Base-by-base conservation (phyloP, 208 protist genomes). In the Leishmania tarentolae region DNA sequence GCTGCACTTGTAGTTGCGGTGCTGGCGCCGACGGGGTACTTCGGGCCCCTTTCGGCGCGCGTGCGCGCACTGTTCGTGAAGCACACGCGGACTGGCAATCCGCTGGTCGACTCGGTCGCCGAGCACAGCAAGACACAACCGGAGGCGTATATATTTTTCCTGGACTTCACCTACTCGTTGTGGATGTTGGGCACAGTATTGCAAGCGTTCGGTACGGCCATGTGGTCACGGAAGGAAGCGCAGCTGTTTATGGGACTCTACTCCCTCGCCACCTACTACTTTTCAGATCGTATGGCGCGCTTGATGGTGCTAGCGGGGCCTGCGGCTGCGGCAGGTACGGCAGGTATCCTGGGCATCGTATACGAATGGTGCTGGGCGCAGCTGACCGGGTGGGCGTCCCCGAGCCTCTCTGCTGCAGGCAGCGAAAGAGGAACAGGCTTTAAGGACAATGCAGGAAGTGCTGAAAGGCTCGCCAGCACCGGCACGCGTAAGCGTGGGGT, bases 241-340 rank as follows among this genome's bases (percentile, higher is more conserved):
- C 53, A 21, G 5, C 9, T 57, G 53, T 57, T 57, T 28, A 57
- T 57, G 37, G 24, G 11, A 0, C 44, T 47, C 19, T 47, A 75
- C 44, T 28, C 44, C 19, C 44, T 37, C 44, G 44, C 44, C 31
- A 35, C 19, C 44, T 44, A 37, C 42, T 31, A 40, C 74, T 24
- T n/a, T 15, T 52, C n/a, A 75, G 71, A 80, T 92, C 50, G 81
- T 87, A 37, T 89, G 86, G 37, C 52, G 21, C 19, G 76, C 75
- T 17, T 65, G 47, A 50, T 50, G 47, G 47, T 50, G 47, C 47
- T 50, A 11, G 47, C 47, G 1, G 47, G 47, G 0, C 47, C 47
- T 2, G 47, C 47, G 47, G 47, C 47, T 50, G 47, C 47, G 11
- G 53, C 53, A 7, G 28, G 19, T 4, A 6, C 53, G 19, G 53